These are phyloP conservation scores for apple (Malus domestica) DNA, from an alignment of 306 rosid genomes.

Conservation along the genomic window DNA sequence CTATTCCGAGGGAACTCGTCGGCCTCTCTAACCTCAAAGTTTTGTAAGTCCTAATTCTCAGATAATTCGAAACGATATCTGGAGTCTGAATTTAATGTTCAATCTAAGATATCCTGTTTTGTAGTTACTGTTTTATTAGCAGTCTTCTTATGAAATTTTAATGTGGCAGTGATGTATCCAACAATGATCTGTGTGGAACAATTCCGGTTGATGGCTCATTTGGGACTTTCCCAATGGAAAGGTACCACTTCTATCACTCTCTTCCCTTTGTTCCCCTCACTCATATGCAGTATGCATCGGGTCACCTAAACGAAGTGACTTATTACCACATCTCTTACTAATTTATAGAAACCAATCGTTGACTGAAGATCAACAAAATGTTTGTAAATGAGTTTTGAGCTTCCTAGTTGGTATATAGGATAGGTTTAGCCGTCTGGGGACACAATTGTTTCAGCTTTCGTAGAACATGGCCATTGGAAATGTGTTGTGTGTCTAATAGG, in stretches of 20 bases:
- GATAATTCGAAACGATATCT: not conserved
- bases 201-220: constrained; percentile 91
- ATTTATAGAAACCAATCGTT: not conserved
- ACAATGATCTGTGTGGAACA: constrained; percentile 85
- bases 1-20: constrained; percentile 81
- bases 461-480: not conserved
- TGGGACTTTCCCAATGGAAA: constrained; percentile 63
- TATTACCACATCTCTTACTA: not conserved
- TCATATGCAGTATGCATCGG: not conserved
- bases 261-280: not conserved
- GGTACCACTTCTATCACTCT: constrained; percentile 32
- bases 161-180: constrained; percentile 80
- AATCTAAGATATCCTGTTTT: not conserved
- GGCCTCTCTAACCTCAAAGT: constrained; percentile 66
- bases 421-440: not conserved
- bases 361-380: not conserved
- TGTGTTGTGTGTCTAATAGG: not conserved
- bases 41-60: constrained; percentile 45
- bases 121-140: not conserved
- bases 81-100: not conserved
- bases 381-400: not conserved
- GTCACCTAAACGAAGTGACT: not conserved
- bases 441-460: not conserved
- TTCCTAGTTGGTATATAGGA: not conserved
- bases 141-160: not conserved